phyloP scores from a whole-genome alignment of 1,139 yeast genomes.

The Lodderomyces metapsilosis region DNA sequence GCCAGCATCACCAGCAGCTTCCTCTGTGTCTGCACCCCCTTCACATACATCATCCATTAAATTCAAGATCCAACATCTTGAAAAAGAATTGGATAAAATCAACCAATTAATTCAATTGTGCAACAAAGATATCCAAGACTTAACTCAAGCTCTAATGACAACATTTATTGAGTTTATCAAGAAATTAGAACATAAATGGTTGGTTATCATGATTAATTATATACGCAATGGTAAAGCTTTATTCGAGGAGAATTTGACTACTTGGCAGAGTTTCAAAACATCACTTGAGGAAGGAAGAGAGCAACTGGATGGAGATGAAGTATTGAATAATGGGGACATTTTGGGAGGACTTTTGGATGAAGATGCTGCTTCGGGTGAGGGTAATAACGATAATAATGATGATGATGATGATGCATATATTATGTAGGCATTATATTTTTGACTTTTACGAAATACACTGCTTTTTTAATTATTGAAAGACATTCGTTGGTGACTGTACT shows the following conservation, averaged over 20 bases:
- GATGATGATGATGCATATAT: constrained; percentile 1
- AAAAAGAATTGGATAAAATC: constrained; percentile 41
- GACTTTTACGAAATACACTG: too few relatives aligned
- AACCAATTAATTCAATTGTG: constrained; percentile 42
- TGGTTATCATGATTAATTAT: constrained; percentile 36
- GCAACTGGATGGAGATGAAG: constrained; percentile 11
- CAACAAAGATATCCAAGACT: constrained; percentile 34
- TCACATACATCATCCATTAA: constrained; percentile 19
- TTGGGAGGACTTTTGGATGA: neutral
- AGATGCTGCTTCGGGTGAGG: neutral
- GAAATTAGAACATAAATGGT: constrained; percentile 43
- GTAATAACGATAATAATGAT: neutral
- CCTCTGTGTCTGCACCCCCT: constrained; percentile 4
- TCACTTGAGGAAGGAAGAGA: constrained; percentile 15
- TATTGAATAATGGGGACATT: neutral
- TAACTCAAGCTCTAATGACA: constrained; percentile 30
- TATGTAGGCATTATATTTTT: neutral
- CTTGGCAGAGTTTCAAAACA: constrained; percentile 37
- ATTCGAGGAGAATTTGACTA: constrained; percentile 37
- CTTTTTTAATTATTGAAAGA: too few relatives aligned
- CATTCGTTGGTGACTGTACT: too few relatives aligned
- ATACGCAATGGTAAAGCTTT: constrained; percentile 37
- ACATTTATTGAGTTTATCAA: constrained; percentile 33
- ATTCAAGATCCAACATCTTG: constrained; percentile 34
- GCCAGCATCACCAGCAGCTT: constrained; percentile 1